A percentile compares a stretch with the other conserved stretches of the same genome.
These are phyloP conservation scores for Sphagnum magellanicum DNA, from an alignment of 228 moss, liverwort and hornwort species.

Conservation along the genomic window DNA sequence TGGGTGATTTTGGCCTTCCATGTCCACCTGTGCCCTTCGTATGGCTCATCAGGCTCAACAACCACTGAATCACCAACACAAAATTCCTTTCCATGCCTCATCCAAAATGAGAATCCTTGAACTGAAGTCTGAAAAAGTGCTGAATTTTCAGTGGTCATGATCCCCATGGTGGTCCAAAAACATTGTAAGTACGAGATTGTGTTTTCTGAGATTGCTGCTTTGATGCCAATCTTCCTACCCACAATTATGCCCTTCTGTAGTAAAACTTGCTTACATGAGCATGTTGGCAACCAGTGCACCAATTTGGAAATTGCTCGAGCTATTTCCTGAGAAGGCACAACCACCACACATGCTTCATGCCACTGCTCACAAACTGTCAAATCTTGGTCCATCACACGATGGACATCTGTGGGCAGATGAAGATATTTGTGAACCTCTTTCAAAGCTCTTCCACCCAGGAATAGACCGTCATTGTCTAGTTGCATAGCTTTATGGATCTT, in stretches of 20 bases:
- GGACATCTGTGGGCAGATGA: background rate
- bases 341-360: background rate
- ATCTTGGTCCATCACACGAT: background rate
- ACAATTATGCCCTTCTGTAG: background rate
- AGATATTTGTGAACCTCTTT: background rate
- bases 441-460: background rate
- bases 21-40: background rate
- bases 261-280: background rate
- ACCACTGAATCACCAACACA: background rate
- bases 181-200: background rate
- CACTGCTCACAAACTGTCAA: background rate
- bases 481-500: background rate
- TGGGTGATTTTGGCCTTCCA: background rate
- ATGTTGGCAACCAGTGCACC: background rate
- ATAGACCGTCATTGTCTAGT: background rate
- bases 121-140: background rate
- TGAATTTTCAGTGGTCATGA: background rate
- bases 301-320: background rate
- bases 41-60: background rate
- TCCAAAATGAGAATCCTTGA: background rate
- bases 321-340: background rate
- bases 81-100: background rate
- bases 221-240: background rate
- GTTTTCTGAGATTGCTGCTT: background rate
- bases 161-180: background rate